Percentiles rank a stretch among this genome's conserved stretches.
phyloP scores from a whole-genome alignment of 352 stramenopile species.

The Globisporangium lucens region DNA sequence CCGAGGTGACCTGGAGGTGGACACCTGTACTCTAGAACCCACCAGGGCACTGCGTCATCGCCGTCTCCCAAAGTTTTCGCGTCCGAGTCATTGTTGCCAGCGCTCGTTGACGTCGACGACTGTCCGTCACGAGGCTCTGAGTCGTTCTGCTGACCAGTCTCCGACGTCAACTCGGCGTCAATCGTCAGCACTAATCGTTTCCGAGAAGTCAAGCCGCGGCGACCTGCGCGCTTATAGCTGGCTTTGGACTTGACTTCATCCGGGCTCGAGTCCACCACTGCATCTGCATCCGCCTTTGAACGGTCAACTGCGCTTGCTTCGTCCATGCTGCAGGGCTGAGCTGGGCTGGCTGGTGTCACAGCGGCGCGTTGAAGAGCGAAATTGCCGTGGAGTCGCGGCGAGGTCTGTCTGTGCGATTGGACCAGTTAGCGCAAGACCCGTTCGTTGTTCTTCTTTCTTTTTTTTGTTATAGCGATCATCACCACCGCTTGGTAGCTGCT shows the following conservation, averaged over 20 bases:
- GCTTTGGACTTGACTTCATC: not conserved
- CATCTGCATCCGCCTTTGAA: not conserved
- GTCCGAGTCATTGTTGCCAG: not conserved
- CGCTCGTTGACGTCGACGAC: not conserved
- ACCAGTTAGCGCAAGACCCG: constrained; percentile 2
- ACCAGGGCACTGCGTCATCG: constrained; percentile 39
- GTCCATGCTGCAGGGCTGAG: constrained; percentile 3
- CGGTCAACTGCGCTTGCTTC: not conserved
- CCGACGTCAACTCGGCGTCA: constrained; percentile 14
- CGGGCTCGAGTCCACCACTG: not conserved
- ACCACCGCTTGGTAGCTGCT: not conserved
- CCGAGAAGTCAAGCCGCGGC: constrained; percentile 9
- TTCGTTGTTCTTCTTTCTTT: constrained; percentile 8
- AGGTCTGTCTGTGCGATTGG: constrained; percentile 11
- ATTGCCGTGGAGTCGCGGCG: constrained; percentile 1
- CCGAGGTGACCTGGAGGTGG: constrained; percentile 49
- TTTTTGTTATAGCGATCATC: not conserved
- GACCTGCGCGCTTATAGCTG: not conserved
- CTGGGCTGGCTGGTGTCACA: constrained; percentile 4
- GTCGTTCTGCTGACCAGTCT: constrained; percentile 14
- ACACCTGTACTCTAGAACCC: constrained; percentile 57
- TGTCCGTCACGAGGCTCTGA: constrained; percentile 7
- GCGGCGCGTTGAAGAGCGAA: not conserved
- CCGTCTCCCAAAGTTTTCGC: not conserved
- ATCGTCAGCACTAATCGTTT: constrained; percentile 19